Base-by-base conservation (phyloP, 345 rosid species). In the Microcos paniculata region DNA sequence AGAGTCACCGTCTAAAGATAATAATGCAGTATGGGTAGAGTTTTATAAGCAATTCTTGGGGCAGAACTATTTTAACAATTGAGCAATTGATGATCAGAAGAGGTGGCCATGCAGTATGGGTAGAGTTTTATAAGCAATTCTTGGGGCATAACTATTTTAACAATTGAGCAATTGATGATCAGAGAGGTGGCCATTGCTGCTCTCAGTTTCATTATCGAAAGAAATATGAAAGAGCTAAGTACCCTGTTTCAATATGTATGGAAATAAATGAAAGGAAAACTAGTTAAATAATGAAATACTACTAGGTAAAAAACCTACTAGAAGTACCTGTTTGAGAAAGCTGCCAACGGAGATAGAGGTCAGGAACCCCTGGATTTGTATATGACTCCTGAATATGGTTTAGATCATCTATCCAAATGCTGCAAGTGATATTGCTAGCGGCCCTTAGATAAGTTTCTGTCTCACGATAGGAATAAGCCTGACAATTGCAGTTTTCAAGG, bases 381-480 rank as follows among this genome's bases (percentile, higher is more conserved):
- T 48, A 45, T 1, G 6, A 42, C 57, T 79, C 78, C 53, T 75
- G 83, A 21, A 85, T 18, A 21, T 80, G 63, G 0, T 26, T 13
- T 0, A 85, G 72, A 0, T 55, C 57, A 0, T 79, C 49, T 0
- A 0, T n/a, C 90, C 90, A 88, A 57, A 78, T 79, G 64, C 57
- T 78, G 74, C 88, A 88, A 0, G 31, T 61, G 1, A 48, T 2
- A 0, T 1, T 7, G 28, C 16, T 30, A 16, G 4, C 1, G 4
- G 28, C 2, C 14, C 0, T 43, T 9, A 15, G 56, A n/a, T 42
- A 69, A 24, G 43, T 19, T 49, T 30, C 18, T 18, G 4, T 6
- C 26, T 67, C 71, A 15, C 0, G 0, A 30, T 45, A 82, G 0
- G 85, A 83, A 74, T 76, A 86, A 8, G 87, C 87, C 31, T 71